phyloP scores from a whole-genome alignment of 1,139 yeast species.

The Yamadazyma epiphylla region DNA sequence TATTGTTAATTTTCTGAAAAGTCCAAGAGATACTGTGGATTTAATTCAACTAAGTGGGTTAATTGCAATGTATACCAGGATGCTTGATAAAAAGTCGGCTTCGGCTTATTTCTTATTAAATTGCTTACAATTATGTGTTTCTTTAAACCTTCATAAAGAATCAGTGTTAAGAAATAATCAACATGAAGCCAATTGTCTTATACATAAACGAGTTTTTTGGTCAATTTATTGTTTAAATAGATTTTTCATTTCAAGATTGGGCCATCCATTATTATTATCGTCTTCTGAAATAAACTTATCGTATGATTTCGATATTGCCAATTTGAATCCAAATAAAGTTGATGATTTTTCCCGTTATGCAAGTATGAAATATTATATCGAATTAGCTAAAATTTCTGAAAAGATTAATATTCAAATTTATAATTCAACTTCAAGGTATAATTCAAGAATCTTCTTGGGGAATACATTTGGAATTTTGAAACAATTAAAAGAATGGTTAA shows the following conservation, averaged over 20 bases:
- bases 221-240: conserved; percentile 25
- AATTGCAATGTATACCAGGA: conserved; percentile 21
- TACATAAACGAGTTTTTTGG: conserved; percentile 19
- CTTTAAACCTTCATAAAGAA: conserved; percentile 22
- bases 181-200: background rate
- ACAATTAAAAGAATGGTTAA: conserved; percentile 19
- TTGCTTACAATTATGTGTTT: conserved; percentile 25
- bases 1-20: conserved; percentile 9
- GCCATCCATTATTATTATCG: conserved; percentile 22
- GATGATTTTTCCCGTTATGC: conserved; percentile 14
- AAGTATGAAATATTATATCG: conserved; percentile 17
- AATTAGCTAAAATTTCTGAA: conserved; percentile 24
- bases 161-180: conserved; percentile 7
- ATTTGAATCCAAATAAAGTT: conserved; percentile 3
- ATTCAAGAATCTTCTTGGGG: conserved; percentile 16
- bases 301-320: background rate
- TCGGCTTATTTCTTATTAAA: conserved; percentile 20
- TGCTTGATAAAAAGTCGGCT: conserved; percentile 25
- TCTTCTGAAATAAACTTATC: conserved; percentile 14
- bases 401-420: conserved; percentile 19
- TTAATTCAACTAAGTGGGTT: conserved; percentile 24
- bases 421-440: conserved; percentile 11
- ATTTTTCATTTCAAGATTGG: conserved; percentile 22
- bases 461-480: conserved; percentile 17
- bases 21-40: conserved; percentile 15